Conservation (phyloP, 768 basidiomycete species). For the Coprinopsis cinerea region DNA sequence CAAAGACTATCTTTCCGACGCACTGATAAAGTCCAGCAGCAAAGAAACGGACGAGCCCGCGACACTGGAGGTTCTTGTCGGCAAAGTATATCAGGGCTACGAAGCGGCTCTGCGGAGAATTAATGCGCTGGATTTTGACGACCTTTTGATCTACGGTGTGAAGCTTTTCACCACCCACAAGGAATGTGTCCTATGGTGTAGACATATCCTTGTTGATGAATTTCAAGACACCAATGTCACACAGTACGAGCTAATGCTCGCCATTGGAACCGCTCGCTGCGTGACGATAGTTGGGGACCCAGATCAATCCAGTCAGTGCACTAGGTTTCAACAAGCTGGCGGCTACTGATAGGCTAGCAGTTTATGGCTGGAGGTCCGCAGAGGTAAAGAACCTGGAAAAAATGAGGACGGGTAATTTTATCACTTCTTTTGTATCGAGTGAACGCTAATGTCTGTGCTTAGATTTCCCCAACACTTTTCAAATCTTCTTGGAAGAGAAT, state of each 20-base stretch:
- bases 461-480: conserved; percentile 63
- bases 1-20: conserved; percentile 33
- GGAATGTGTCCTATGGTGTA: conserved; percentile 22
- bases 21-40: conserved; percentile 13
- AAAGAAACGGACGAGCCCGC: conserved; percentile 4
- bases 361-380: conserved; percentile 85
- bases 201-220: conserved; percentile 26
- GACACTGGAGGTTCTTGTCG: conserved; percentile 31
- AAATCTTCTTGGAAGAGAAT: conserved; percentile 79
- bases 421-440: not conserved
- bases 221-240: conserved; percentile 31
- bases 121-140: conserved; percentile 81
- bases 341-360: conserved; percentile 30
- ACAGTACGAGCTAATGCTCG: conserved; percentile 76
- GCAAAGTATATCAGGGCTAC: conserved; percentile 60
- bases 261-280: conserved; percentile 50
- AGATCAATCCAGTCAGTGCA: conserved; percentile 68
- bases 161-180: conserved; percentile 16
- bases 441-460: not conserved
- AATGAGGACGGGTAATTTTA: conserved; percentile 50
- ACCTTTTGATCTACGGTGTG: conserved; percentile 22
- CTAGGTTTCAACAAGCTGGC: not conserved
- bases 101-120: conserved; percentile 50
- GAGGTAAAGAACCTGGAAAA: conserved; percentile 68
- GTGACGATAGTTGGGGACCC: conserved; percentile 87